Conservation (phyloP, 345 rosid genomes). For the Punica granatum region DNA sequence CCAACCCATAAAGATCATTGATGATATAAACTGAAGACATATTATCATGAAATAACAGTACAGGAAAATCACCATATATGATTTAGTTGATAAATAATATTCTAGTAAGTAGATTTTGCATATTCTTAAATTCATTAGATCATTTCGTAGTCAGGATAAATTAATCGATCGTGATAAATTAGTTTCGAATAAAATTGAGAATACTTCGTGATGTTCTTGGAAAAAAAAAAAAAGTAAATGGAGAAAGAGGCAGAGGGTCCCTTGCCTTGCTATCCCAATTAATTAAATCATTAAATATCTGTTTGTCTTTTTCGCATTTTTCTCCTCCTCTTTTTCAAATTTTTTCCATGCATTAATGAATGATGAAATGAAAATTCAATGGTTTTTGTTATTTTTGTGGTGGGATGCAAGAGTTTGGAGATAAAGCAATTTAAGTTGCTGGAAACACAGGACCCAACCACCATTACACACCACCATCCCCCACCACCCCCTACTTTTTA, state of each 20-base stretch:
- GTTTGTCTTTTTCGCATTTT: constrained; percentile 26
- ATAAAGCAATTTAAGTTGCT: constrained; percentile 50
- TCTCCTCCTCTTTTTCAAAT: neutral
- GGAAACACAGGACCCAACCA: constrained; percentile 40
- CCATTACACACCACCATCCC: constrained; percentile 12
- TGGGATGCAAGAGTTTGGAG: constrained; percentile 37
- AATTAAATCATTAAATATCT: constrained; percentile 35
- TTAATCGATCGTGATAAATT: too few species aligned
- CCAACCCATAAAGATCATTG: constrained; percentile 23
- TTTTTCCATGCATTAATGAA: constrained; percentile 1
- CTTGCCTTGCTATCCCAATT: too few species aligned
- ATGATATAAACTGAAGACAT: too few species aligned
- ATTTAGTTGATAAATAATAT: too few species aligned
- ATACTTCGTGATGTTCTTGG: too few species aligned
- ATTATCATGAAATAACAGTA: too few species aligned
- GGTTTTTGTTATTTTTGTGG: constrained; percentile 23
- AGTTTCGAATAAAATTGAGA: too few species aligned
- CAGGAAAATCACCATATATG: too few species aligned
- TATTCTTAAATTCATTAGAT: too few species aligned
- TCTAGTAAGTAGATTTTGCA: too few species aligned
- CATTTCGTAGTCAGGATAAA: too few species aligned
- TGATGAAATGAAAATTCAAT: neutral
- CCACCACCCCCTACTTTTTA: constrained; percentile 25
- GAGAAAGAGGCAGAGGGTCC: neutral
- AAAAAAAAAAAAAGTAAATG: neutral